A percentile compares a stretch with the other conserved stretches of the same genome.
Conservation (phyloP, 305 asterid genomes). For the Withania somnifera region DNA sequence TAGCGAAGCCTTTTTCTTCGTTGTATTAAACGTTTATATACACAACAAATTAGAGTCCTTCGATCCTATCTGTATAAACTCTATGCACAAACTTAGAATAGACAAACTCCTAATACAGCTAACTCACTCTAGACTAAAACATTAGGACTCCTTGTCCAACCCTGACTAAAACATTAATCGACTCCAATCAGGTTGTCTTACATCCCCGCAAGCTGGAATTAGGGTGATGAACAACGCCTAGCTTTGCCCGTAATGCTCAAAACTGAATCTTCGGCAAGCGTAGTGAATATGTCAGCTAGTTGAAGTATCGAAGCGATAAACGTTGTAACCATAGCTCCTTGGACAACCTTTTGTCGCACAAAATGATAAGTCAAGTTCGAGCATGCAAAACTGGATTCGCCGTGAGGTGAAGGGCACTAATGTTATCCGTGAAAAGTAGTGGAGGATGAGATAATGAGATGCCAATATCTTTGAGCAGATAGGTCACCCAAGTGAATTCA, state of each 20-base stretch:
- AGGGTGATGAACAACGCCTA: neutral
- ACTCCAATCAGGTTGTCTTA: too few species aligned
- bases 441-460: neutral
- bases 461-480: neutral
- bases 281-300: neutral
- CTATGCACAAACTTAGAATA: too few species aligned
- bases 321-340: neutral
- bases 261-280: fast-evolving
- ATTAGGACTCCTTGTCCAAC: too few species aligned
- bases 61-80: too few species aligned
- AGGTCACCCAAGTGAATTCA: too few species aligned
- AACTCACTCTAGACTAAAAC: too few species aligned
- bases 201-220: neutral
- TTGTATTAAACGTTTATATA: too few species aligned
- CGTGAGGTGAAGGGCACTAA: neutral
- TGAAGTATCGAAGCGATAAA: neutral
- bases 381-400: neutral
- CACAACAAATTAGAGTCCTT: too few species aligned
- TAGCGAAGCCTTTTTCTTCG: too few species aligned
- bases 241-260: neutral
- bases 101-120: too few species aligned
- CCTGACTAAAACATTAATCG: too few species aligned
- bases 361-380: neutral
- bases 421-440: neutral
- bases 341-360: neutral